Evolutionary conservation across 352 stramenopile species (phyloP), one percentile per base, ranked within the genome.

Genomic region (Phytophthora pisi): DNA sequence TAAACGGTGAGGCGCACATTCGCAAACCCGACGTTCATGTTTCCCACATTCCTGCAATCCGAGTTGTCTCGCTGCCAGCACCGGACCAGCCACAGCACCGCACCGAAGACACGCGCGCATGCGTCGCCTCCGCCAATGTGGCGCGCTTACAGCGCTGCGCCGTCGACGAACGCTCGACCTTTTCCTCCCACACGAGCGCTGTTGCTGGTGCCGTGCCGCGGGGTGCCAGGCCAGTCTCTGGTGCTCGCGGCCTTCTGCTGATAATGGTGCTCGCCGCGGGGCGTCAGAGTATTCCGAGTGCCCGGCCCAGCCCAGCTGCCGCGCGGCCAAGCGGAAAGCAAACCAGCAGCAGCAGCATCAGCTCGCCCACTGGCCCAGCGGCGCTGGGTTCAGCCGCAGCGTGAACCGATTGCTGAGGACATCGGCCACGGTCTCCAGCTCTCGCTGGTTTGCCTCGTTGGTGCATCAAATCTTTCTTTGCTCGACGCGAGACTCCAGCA

Each of bases 201-300:
- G 20, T 20, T 20, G 20, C 20, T 20, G 20, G 20, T 20, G 20
- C 20, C 20, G 20, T 20, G 20, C 20, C 20, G 20, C 20, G 20
- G 20, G 20, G 20, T 16, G 5, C 3, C 10, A 16, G 40, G 6
- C 36, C 26, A 20, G n/a, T 28, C 40, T 57, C 24, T 59, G 23
- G 49, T n/a, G 23, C 28, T 34, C 2, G 26, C 26, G 26, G 30
- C 36, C 1, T 8, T 43, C 13, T 5, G 45, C 45, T 68, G 52
- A 68, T 66, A 60, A 66, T 66, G 50, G 36, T 8, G 40, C 38
- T 20, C 10, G 23, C 38, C 24, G 49, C 6, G 49, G 7, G 50
- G 31, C 7, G 51, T 38, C 20, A 51, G 57, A 62, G 64, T 71
- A 66, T 71, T 67, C 53, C 56, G 28, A 20, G 28, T 65, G 64